Evolutionary conservation across 192 early-diverging fungal genomes (phyloP), one percentile per base, ranked within the genome.

Genomic region (Rhizophagus clarus): DNA sequence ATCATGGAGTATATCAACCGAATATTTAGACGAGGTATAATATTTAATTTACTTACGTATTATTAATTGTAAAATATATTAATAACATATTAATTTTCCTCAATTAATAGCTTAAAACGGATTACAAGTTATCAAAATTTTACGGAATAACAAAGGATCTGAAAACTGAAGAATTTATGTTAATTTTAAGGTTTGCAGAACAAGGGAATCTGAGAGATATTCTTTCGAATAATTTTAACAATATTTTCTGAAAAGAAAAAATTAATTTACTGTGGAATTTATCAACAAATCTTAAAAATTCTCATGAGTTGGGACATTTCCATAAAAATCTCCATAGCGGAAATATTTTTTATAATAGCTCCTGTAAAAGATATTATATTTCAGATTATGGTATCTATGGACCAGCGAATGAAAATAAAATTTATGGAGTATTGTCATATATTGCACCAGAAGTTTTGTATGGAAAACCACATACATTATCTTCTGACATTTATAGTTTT

Each of bases 311-410:
- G 29, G 69, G 37, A 22, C 42, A 11, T 32, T 9, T 31, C 22
- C 69, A 71, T 71, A 26, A 34, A 26, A 15, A 70, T 70, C 12
- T 71, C n/a, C 69, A 71, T 17, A 26, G 37, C 37, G 37, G 37
- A 7, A 40, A 40, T 40, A 5, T 40, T 40, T 40, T 37, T 40
- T 40, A 40, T 40, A 40, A 40, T 5, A 40, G 37, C 37, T 40
- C 37, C 8, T 40, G 37, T 40, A 40, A 40, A 40, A 40, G 6
- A 11, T 70, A 29, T 70, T 29, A 29, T n/a, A 82, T 85, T 63
- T 79, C 84, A 0, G 84, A 85, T 51, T 82, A 82, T 77, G 84
- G 84, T 24, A 73, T 85, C 4, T 82, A 79, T 1, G 49, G 84
- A 12, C 79, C 82, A 8, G 66, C 82, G 61, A 85, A 81, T 67